Evolutionary conservation across 768 basidiomycete genomes (phyloP), one percentile per base, ranked within the genome.

Genomic region (Xerocomus spinulosus): DNA sequence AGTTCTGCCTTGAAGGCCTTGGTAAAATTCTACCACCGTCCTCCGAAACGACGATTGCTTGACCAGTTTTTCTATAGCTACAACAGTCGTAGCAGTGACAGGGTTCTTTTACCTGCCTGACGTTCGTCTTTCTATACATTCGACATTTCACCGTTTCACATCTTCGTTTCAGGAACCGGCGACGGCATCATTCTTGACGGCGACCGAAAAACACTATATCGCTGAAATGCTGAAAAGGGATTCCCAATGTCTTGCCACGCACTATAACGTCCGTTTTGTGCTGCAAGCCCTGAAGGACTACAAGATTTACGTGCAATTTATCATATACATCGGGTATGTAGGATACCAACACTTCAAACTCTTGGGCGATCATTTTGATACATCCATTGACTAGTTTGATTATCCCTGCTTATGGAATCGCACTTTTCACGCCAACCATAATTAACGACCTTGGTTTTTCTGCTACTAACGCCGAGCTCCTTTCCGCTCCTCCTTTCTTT

Each of bases 131-230:
- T 43, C 12, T 18, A 32, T 43, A 39, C 28, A 18, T 20, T 7
- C 24, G 8, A 24, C 38, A 23, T 17, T 38, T 8, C 44, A 37
- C 6, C 9, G 14, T 29, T 33, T 9, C 39, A 17, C 15, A 52
- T 30, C 14, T 26, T 29, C 18, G n/a, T 20, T 25, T 4, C 43
- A 75, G 73, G 77, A 77, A 58, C 77, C 79, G 25, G 72, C 73
- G 51, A 81, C 77, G 2, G 79, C 79, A n/a, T 67, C 59, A 25
- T 82, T 80, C 62, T 61, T 80, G 50, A 74, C 70, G 10, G 66
- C 68, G 4, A 42, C 55, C 1, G 80, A 82, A 54, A 71, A 68
- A 43, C 46, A 46, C 28, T 62, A 69, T 36, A 59, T 79, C 12
- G 41, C 68, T 12, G 49, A 68, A 12, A 62, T 75, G 68, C 59